Evolutionary conservation across 352 stramenopile species (phyloP).

Genomic region (Globisporangium okanoganense): DNA sequence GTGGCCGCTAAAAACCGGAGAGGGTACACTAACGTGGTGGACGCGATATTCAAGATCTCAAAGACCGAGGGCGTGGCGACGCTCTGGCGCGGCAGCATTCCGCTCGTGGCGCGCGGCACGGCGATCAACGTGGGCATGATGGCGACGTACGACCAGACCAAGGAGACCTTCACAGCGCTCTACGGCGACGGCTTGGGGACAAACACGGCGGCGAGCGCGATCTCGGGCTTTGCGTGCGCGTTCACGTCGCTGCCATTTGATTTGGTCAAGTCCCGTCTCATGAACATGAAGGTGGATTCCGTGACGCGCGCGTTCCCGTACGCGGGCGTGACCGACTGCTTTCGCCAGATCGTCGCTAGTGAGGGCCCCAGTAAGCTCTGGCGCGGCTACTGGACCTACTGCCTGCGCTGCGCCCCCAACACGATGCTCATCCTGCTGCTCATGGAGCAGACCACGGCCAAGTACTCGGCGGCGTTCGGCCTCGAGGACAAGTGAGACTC

Average conservation of each 20-base stretch:
- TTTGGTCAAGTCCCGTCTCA: slow-evolving; percentile 98
- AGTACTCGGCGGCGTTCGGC: slow-evolving; percentile 43
- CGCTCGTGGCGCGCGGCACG: slow-evolving; percentile 94
- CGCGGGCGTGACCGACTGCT: slow-evolving; percentile 92
- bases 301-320: slow-evolving; percentile 92
- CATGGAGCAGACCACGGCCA: slow-evolving; percentile 92
- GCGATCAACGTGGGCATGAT: slow-evolving; percentile 99
- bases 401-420: slow-evolving; percentile 97
- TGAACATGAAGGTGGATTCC: slow-evolving; percentile 95
- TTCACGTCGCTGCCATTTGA: slow-evolving; percentile 98
- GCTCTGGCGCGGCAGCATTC: slow-evolving; percentile 88
- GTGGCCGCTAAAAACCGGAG: slow-evolving; percentile 85
- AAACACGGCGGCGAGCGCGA: slow-evolving; percentile 90
- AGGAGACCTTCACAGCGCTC: slow-evolving; percentile 77
- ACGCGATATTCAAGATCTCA: slow-evolving; percentile 90
- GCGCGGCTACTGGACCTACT: slow-evolving; percentile 97
- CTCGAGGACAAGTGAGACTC: neutral
- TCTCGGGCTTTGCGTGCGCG: slow-evolving; percentile 96
- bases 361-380: slow-evolving; percentile 96
- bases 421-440: slow-evolving; percentile 99
- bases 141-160: slow-evolving; percentile 98
- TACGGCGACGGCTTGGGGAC: slow-evolving; percentile 74
- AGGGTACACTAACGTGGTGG: slow-evolving; percentile 98
- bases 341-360: slow-evolving; percentile 91
- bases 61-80: slow-evolving; percentile 83